Evolutionary conservation across 345 rosid species (phyloP).

Genomic region (Hibiscus trionum): DNA sequence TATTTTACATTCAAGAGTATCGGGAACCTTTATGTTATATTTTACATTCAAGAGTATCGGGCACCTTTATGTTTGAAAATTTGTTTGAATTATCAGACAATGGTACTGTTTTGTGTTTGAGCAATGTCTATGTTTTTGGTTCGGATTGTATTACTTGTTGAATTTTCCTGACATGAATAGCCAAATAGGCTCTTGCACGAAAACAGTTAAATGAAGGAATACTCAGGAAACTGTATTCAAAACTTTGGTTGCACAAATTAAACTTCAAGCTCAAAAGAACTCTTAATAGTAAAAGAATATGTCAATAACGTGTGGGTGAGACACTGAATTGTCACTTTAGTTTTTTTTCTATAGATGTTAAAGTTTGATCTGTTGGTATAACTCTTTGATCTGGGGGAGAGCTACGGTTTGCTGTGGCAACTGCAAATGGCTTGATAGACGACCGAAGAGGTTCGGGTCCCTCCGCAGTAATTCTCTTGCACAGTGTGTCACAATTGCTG

Average conservation of each 20-base stretch:
- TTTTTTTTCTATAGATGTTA: constrained; percentile 5
- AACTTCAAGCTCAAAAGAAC: not conserved
- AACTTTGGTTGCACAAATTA: not conserved
- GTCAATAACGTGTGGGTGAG: not conserved
- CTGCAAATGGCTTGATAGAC: constrained; percentile 40
- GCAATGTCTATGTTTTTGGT: not conserved
- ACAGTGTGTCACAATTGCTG: constrained; percentile 63
- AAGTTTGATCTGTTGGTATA: not conserved
- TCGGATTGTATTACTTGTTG: not conserved
- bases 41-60: not conserved
- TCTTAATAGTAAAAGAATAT: not conserved
- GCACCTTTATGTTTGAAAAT: constrained; percentile 8
- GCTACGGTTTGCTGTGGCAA: constrained; percentile 18
- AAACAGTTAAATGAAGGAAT: not conserved
- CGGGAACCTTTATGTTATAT: not conserved
- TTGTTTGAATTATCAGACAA: constrained; percentile 2
- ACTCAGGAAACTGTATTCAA: not conserved
- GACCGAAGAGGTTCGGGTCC: constrained; percentile 74
- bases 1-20: not conserved
- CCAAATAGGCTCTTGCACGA: not conserved
- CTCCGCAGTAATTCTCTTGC: constrained; percentile 66
- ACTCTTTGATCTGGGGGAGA: constrained; percentile 13
- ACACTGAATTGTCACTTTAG: not conserved
- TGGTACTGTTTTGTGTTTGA: constrained; percentile 6
- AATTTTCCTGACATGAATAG: not conserved